These are phyloP conservation scores for Gynostemma pentaphyllum DNA, from an alignment of 306 rosid species.

Conservation along the genomic window DNA sequence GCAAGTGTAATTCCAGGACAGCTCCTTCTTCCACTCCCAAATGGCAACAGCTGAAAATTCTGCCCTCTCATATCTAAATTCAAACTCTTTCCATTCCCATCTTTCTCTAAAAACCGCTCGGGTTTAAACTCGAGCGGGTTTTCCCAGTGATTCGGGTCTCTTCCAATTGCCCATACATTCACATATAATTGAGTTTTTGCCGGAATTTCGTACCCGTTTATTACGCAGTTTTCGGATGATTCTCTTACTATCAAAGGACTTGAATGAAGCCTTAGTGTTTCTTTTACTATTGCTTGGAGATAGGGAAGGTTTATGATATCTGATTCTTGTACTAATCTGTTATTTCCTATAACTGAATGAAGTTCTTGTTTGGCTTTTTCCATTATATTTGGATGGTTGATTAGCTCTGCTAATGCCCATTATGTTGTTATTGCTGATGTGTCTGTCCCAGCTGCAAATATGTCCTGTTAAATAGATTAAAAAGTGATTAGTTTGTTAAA, in stretches of 20 bases:
- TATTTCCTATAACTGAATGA: constrained; percentile 33
- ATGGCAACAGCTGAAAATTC: constrained; percentile 39
- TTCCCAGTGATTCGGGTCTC: constrained; percentile 66
- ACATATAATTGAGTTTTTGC: constrained; percentile 50
- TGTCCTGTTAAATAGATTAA: constrained; percentile 22
- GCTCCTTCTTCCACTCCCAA: constrained; percentile 81
- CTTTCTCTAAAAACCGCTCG: constrained; percentile 40
- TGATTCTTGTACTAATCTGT: constrained; percentile 48
- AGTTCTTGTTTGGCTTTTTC: constrained; percentile 58
- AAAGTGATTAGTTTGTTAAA: neutral
- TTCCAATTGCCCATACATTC: constrained; percentile 70
- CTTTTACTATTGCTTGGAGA: constrained; percentile 65
- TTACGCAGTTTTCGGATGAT: constrained; percentile 28
- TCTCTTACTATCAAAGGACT: constrained; percentile 57
- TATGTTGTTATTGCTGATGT: constrained; percentile 36
- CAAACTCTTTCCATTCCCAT: constrained; percentile 17
- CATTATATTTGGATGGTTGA: constrained; percentile 53
- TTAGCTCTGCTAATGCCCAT: constrained; percentile 69
- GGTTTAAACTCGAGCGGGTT: constrained; percentile 61
- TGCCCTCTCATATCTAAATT: constrained; percentile 44
- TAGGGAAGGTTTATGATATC: constrained; percentile 53
- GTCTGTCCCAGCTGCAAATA: constrained; percentile 51
- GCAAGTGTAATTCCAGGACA: constrained; percentile 80
- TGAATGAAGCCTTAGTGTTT: constrained; percentile 77
- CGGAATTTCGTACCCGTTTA: constrained; percentile 56